Evolutionary conservation across 2,329 filamentous ascomycete genomes (phyloP).

Genomic region (Ophiostoma montium): DNA sequence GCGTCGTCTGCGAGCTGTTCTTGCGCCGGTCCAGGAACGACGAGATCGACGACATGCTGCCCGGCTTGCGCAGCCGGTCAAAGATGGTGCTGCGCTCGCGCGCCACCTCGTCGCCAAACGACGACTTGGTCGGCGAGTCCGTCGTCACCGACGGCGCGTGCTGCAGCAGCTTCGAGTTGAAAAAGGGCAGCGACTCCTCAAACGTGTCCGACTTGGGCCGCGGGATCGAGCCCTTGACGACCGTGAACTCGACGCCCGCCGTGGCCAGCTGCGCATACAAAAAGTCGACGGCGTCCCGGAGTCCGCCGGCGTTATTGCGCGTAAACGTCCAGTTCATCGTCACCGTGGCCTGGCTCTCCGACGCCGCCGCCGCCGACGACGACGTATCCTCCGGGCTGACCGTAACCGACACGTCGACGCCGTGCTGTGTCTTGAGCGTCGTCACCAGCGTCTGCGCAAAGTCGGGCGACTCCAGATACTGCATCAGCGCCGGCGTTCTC

Average conservation of each 20-base stretch:
- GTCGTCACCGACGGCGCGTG: slow-evolving; percentile 71
- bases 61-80: slow-evolving; percentile 85
- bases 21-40: slow-evolving; percentile 94
- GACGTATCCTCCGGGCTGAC: slow-evolving; percentile 33
- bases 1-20: slow-evolving; percentile 74
- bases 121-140: slow-evolving; percentile 78
- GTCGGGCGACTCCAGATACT: slow-evolving; percentile 67
- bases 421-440: slow-evolving; percentile 82
- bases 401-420: slow-evolving; percentile 64
- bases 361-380: not conserved
- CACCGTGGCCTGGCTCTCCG: slow-evolving; percentile 32
- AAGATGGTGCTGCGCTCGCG: slow-evolving; percentile 74
- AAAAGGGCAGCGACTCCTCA: slow-evolving; percentile 91
- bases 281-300: slow-evolving; percentile 93
- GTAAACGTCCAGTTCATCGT: slow-evolving; percentile 72
- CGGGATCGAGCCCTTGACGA: slow-evolving; percentile 87
- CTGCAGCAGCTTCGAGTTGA: slow-evolving; percentile 91
- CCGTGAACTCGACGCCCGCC: slow-evolving; percentile 73
- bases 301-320: slow-evolving; percentile 87
- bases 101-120: slow-evolving; percentile 67
- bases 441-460: slow-evolving; percentile 68
- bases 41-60: slow-evolving; percentile 85
- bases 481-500: slow-evolving; percentile 59
- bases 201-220: slow-evolving; percentile 99
- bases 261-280: slow-evolving; percentile 74